Conservation (phyloP, 176 grass and related monocot genomes). For the Saccharum spontaneum region DNA sequence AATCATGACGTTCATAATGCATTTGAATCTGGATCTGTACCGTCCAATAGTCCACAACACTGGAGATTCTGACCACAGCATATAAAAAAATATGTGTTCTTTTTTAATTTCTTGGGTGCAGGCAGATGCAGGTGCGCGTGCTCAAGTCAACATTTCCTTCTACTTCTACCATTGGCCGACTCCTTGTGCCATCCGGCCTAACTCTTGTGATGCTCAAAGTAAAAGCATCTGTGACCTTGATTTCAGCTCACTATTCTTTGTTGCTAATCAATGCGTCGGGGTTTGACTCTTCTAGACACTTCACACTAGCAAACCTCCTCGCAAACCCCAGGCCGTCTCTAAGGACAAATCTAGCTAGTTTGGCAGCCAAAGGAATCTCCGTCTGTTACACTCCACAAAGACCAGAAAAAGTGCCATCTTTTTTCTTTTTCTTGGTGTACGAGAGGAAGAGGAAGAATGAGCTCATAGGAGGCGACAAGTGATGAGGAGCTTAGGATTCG, state of each 20-base stretch:
- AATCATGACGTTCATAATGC: neutral
- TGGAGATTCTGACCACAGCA: neutral
- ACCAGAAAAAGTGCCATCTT: neutral
- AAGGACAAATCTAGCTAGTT: constrained; percentile 20
- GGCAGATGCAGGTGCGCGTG: constrained; percentile 24
- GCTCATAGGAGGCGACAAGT: constrained; percentile 10
- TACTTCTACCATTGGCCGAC: neutral
- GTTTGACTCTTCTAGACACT: constrained; percentile 33
- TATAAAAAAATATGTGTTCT: constrained; percentile 5
- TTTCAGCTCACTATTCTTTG: constrained; percentile 4
- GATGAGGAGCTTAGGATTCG: constrained; percentile 24
- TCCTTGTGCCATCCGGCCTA: constrained; percentile 9
- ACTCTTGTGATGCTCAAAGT: constrained; percentile 20
- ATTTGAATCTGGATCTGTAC: constrained; percentile 16
- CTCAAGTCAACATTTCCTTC: constrained; percentile 25
- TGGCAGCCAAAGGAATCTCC: constrained; percentile 16
- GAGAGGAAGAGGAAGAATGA: constrained; percentile 9
- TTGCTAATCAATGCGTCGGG: constrained; percentile 7
- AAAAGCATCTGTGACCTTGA: constrained; percentile 27
- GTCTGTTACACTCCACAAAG: neutral
- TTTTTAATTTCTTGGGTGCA: neutral
- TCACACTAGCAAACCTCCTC: neutral
- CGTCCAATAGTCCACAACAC: neutral
- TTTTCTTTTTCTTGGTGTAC: neutral
- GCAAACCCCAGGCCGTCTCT: neutral